Conservation (phyloP, 306 rosid species). For the Trifolium dubium region DNA sequence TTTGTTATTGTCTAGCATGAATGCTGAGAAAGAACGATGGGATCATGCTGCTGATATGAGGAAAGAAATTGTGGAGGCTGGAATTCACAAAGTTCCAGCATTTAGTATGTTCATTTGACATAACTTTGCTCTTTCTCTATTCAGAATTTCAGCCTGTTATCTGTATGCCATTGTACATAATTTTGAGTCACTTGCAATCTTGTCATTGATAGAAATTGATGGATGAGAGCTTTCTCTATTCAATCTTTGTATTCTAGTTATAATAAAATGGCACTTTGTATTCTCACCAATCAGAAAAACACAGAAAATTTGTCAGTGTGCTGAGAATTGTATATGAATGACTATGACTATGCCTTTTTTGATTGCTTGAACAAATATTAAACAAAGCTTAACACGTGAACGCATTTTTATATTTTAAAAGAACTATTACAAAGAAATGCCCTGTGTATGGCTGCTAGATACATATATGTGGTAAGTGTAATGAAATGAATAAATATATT, state of each 20-base stretch:
- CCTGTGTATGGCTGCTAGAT: slow-evolving; percentile 2
- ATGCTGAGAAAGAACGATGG: slow-evolving; percentile 73
- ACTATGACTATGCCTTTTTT: background rate
- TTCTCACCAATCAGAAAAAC: slow-evolving; percentile 5
- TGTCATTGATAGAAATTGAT: background rate
- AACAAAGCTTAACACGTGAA: slow-evolving; percentile 1
- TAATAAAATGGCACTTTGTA: background rate
- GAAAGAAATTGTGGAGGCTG: slow-evolving; percentile 57
- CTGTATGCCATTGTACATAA: slow-evolving; percentile 12
- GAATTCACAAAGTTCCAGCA: slow-evolving; percentile 73
- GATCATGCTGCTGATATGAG: slow-evolving; percentile 69
- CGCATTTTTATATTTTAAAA: slow-evolving; percentile 2
- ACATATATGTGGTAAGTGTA: slow-evolving; percentile 22
- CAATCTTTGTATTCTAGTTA: background rate
- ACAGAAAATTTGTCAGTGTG: slow-evolving; percentile 2
- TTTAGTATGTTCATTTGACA: slow-evolving; percentile 55
- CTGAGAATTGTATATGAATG: background rate
- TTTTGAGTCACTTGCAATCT: slow-evolving; percentile 14
- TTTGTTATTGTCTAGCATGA: slow-evolving; percentile 67
- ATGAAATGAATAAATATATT: slow-evolving; percentile 21
- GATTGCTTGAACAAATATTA: background rate
- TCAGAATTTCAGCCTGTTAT: background rate
- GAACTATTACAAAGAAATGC: slow-evolving; percentile 26
- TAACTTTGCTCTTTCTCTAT: slow-evolving; percentile 21
- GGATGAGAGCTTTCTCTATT: background rate